Evolutionary conservation across 1,139 yeast species (phyloP).

Genomic region (Pneumocystis carinii): DNA sequence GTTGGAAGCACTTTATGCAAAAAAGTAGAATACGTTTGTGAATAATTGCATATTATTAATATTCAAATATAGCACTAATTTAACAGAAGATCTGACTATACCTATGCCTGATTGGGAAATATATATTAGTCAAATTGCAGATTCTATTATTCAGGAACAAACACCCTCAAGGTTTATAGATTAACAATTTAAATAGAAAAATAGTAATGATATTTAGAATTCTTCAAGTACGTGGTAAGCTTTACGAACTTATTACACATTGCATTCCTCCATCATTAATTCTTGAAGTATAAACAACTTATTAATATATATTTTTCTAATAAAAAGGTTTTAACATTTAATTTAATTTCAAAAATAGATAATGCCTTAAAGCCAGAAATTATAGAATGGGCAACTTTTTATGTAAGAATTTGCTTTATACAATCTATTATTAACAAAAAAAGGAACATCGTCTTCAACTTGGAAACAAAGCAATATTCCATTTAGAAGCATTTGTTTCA

Average conservation of each 20-base stretch:
- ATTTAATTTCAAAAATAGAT: slow-evolving; percentile 38
- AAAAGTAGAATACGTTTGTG: slow-evolving; percentile 22
- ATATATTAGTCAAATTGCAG: slow-evolving; percentile 53
- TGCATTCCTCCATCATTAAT: slow-evolving; percentile 80
- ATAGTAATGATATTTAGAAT: slow-evolving; percentile 26
- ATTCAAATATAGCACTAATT: slow-evolving; percentile 24
- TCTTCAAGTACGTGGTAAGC: slow-evolving; percentile 54
- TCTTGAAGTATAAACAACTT: slow-evolving; percentile 30
- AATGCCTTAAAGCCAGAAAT: slow-evolving; percentile 35
- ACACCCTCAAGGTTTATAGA: slow-evolving; percentile 34
- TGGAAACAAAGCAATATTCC: slow-evolving; percentile 84
- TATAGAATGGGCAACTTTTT: slow-evolving; percentile 54
- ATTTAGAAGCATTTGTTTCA: slow-evolving; percentile 86
- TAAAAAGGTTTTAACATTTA: slow-evolving; percentile 1
- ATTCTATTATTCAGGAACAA: slow-evolving; percentile 42
- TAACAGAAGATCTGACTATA: slow-evolving; percentile 25
- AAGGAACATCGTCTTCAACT: slow-evolving; percentile 68
- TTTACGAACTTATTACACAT: slow-evolving; percentile 79
- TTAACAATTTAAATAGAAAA: slow-evolving; percentile 17
- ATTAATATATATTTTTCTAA: neutral
- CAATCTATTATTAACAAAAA: slow-evolving; percentile 4
- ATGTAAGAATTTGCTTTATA: slow-evolving; percentile 19
- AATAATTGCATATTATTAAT: neutral
- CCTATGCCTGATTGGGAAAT: slow-evolving; percentile 76
- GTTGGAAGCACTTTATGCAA: slow-evolving; percentile 74